phyloP scores from a whole-genome alignment of 768 basidiomycete species.

The Phanerochaete carnosa region DNA sequence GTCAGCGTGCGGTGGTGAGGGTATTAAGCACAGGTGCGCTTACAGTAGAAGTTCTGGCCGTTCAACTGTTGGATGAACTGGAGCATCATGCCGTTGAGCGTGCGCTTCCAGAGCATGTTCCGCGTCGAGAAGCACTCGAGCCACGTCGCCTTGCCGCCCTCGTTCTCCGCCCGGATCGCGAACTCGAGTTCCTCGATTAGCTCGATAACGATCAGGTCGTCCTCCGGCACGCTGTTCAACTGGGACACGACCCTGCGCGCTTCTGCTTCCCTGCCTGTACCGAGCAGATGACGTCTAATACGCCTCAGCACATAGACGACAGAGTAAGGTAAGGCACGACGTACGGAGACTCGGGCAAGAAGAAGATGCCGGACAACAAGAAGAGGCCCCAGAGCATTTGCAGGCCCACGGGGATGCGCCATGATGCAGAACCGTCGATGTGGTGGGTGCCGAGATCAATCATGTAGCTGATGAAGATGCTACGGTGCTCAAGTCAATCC shows the following conservation, averaged over 20 bases:
- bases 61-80: constrained; percentile 81
- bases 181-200: constrained; percentile 60
- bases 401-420: constrained; percentile 73
- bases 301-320: not conserved
- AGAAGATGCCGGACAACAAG: constrained; percentile 66
- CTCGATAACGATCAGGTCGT: constrained; percentile 58
- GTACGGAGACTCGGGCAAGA: constrained; percentile 77
- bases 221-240: constrained; percentile 58
- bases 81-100: constrained; percentile 77
- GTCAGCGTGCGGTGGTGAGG: not conserved
- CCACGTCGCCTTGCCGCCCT: constrained; percentile 80
- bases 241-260: constrained; percentile 63
- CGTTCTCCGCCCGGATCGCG: constrained; percentile 70
- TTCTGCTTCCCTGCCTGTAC: constrained; percentile 46
- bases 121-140: constrained; percentile 69
- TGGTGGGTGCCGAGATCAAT: constrained; percentile 65
- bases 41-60: constrained; percentile 80
- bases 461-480: constrained; percentile 72
- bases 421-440: constrained; percentile 57
- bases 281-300: constrained; percentile 67
- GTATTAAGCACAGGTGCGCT: constrained; percentile 19
- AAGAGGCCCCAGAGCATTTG: constrained; percentile 70
- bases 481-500: constrained; percentile 18
- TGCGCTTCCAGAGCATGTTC: constrained; percentile 70
- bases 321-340: constrained; percentile 20